These are phyloP conservation scores for Ganoderma multipileum DNA, from an alignment of 1,284 basidiomycete species.

Conservation along the genomic window DNA sequence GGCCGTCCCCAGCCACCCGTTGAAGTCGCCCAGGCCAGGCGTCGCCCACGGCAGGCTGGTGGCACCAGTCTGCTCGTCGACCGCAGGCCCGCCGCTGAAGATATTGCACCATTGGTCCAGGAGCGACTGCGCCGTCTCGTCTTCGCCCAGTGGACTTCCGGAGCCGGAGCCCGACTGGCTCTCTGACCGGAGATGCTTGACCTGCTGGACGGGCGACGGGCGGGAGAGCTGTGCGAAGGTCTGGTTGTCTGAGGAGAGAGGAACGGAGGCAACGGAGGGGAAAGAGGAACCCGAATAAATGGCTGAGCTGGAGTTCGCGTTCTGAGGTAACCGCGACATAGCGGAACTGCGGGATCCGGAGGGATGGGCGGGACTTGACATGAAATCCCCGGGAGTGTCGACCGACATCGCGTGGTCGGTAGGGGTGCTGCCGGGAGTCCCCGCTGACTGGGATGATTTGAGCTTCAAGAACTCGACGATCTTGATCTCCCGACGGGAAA, in stretches of 20 bases:
- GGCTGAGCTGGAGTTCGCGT: conserved; percentile 11
- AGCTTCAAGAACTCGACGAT: conserved; percentile 81
- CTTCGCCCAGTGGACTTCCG: conserved; percentile 73
- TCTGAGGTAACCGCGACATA: conserved; percentile 15
- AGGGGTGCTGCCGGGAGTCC: conserved; percentile 41
- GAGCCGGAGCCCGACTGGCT: conserved; percentile 33
- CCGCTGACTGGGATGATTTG: conserved; percentile 64
- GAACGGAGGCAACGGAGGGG: conserved; percentile 25
- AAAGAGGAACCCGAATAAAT: conserved; percentile 29
- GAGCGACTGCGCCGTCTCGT: conserved; percentile 77
- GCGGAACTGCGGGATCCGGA: conserved; percentile 46
- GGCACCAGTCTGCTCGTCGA: conserved; percentile 58
- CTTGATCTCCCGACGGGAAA: conserved; percentile 78
- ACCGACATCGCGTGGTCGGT: conserved; percentile 19
- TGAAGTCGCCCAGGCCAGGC: conserved; percentile 60
- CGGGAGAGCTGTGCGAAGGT: conserved; percentile 19
- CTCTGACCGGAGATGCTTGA: conserved; percentile 55
- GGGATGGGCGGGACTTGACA: conserved; percentile 15
- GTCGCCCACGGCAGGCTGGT: conserved; percentile 68
- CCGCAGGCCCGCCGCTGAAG: conserved; percentile 64
- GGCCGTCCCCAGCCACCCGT: conserved; percentile 61
- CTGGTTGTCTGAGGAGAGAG: conserved; percentile 19
- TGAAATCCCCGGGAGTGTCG: conserved; percentile 6
- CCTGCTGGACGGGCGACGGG: conserved; percentile 40
- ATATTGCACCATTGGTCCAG: conserved; percentile 84